Conservation (phyloP, 257 asterid genomes). For the Fraxinus excelsior region DNA sequence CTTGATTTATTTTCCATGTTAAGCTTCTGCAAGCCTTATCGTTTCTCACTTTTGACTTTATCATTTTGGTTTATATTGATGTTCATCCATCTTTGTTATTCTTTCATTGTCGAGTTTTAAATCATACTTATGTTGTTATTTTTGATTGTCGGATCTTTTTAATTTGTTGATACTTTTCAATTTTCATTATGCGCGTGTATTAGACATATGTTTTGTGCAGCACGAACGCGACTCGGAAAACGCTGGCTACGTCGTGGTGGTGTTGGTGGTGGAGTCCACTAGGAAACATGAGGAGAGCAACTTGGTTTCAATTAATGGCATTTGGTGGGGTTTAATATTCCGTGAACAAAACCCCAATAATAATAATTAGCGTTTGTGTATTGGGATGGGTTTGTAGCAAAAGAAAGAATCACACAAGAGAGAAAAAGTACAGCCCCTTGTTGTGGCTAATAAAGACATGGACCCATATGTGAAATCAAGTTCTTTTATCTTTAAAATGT, state of each 20-base stretch:
- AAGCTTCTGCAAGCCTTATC: neutral
- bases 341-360: constrained; percentile 35
- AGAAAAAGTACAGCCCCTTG: constrained; percentile 44
- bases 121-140: neutral
- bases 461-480: constrained; percentile 44
- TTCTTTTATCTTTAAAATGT: constrained; percentile 33
- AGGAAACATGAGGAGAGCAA: constrained; percentile 33
- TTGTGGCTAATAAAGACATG: constrained; percentile 56
- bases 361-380: constrained; percentile 40
- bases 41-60: neutral
- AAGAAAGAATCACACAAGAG: constrained; percentile 53
- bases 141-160: neutral
- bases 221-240: constrained; percentile 12
- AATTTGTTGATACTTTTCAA: neutral
- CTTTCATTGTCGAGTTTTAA: neutral
- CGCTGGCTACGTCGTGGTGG: neutral
- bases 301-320: constrained; percentile 26
- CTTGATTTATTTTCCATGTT: neutral
- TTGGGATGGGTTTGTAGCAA: constrained; percentile 52
- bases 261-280: constrained; percentile 25
- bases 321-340: constrained; percentile 45
- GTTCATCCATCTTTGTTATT: neutral
- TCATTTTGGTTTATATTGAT: neutral
- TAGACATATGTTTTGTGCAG: neutral
- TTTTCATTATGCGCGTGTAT: neutral